Conservation (phyloP, 371 early-diverging fungal genomes). For the Agmasoma carcini region DNA sequence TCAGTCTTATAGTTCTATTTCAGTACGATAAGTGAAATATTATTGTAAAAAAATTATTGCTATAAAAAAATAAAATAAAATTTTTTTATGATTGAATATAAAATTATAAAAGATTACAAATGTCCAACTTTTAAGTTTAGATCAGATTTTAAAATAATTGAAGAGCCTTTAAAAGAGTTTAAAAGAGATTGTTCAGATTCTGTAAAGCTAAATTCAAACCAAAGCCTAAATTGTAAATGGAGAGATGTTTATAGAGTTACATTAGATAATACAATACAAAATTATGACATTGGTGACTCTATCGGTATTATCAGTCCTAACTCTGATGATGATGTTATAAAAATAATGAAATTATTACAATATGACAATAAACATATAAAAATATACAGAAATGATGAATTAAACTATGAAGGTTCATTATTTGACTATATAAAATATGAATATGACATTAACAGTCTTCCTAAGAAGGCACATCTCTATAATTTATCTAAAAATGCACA, state of each 20-base stretch:
- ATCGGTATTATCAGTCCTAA: conserved; percentile 36
- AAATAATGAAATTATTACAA: background rate
- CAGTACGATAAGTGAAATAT: too few species aligned
- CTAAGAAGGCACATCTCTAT: conserved; percentile 37
- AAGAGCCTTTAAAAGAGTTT: too few species aligned
- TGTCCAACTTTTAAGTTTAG: too few species aligned
- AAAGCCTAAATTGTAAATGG: too few species aligned
- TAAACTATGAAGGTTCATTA: conserved; percentile 37
- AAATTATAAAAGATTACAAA: too few species aligned
- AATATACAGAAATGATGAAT: conserved; percentile 20
- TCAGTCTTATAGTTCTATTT: too few species aligned
- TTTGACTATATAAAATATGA: conserved; percentile 39
- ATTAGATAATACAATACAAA: conserved; percentile 7
- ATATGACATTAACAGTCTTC: conserved; percentile 43
- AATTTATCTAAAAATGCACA: conserved; percentile 20
- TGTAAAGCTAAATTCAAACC: too few species aligned
- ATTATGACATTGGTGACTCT: conserved; percentile 30
- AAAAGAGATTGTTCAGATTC: too few species aligned
- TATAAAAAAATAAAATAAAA: too few species aligned
- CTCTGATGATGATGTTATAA: conserved; percentile 9
- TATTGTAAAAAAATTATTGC: too few species aligned
- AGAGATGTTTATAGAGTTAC: conserved; percentile 26
- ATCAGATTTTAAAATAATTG: too few species aligned
- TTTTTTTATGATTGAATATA: too few species aligned
- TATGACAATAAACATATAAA: background rate